phyloP scores from a whole-genome alignment of 73 alveolate species.

The Tetrahymena elliotti region DNA sequence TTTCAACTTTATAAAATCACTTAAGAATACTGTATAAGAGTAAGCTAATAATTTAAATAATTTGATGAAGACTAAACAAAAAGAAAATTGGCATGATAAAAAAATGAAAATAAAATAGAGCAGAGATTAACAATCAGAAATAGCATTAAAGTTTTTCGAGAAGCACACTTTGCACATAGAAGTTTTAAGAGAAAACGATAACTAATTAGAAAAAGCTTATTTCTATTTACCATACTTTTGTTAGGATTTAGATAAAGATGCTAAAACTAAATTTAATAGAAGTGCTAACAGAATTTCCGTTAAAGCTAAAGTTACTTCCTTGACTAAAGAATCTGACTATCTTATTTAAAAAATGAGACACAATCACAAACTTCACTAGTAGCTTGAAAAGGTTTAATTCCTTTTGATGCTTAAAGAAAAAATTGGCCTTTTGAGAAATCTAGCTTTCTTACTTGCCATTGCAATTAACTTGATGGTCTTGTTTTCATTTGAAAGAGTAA shows the following conservation, averaged over 20 bases:
- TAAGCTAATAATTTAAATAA: slow-evolving; percentile 20
- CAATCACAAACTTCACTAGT: slow-evolving; percentile 8
- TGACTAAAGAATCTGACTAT: slow-evolving; percentile 25
- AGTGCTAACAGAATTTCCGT: slow-evolving; percentile 47
- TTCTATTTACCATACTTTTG: slow-evolving; percentile 44
- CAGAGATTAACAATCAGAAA: neutral
- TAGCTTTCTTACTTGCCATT: slow-evolving; percentile 34
- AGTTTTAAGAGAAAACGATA: slow-evolving; percentile 37
- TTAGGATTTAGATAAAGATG: slow-evolving; percentile 23
- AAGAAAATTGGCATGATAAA: slow-evolving; percentile 17
- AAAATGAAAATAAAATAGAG: slow-evolving; percentile 4
- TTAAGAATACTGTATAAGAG: slow-evolving; percentile 6
- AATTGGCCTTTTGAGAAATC: slow-evolving; percentile 31
- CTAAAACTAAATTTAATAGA: slow-evolving; percentile 41
- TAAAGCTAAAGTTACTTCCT: slow-evolving; percentile 42
- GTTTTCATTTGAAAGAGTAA: slow-evolving; percentile 22
- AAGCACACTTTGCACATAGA: slow-evolving; percentile 46
- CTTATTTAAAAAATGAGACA: slow-evolving; percentile 33
- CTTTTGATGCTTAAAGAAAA: slow-evolving; percentile 34
- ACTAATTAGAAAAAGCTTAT: slow-evolving; percentile 32
- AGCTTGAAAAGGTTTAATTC: slow-evolving; percentile 26
- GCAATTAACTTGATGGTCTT: slow-evolving; percentile 25
- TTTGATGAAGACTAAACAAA: slow-evolving; percentile 8
- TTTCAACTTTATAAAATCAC: slow-evolving; percentile 1
- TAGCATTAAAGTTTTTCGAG: slow-evolving; percentile 37